Evolutionary conservation across 2,329 filamentous ascomycete genomes (phyloP).

Genomic region (Colletotrichum tropicale): DNA sequence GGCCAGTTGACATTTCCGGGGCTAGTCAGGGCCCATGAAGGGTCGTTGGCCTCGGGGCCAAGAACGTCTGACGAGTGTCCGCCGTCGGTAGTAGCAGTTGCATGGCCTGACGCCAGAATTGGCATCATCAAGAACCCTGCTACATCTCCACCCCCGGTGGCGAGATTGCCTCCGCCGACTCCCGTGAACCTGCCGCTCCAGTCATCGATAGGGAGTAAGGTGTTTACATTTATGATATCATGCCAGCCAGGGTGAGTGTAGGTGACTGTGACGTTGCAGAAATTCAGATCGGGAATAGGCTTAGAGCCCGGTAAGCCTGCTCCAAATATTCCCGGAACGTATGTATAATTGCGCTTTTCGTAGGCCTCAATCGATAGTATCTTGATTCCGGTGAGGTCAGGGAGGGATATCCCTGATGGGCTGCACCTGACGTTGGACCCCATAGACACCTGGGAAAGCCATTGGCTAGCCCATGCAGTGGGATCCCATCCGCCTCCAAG

Average conservation of each 20-base stretch:
- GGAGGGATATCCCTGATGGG: background rate
- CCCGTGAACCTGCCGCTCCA: conserved; percentile 20
- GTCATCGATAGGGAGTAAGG: conserved; percentile 15
- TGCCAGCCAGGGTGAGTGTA: conserved; percentile 14
- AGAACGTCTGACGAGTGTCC: background rate
- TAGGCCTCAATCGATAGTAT: background rate
- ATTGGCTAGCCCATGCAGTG: background rate
- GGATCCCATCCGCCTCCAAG: background rate
- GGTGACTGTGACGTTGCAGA: conserved; percentile 22
- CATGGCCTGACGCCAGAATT: background rate
- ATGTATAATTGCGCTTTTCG: background rate
- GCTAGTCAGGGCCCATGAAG: conserved; percentile 21
- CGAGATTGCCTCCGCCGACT: conserved; percentile 10
- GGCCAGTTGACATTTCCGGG: background rate
- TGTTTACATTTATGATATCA: conserved; percentile 11
- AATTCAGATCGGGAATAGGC: background rate
- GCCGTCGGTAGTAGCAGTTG: background rate
- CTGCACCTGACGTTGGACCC: fast-evolving
- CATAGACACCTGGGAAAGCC: background rate
- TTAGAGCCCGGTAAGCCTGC: background rate
- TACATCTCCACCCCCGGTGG: background rate
- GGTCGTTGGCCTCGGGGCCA: background rate
- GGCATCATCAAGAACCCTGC: background rate
- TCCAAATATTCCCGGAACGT: background rate
- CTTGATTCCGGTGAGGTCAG: background rate